Percentiles rank a stretch among this genome's conserved stretches.
phyloP scores from a whole-genome alignment of 164 flowering plant genomes.

The Stephania cephalantha region DNA sequence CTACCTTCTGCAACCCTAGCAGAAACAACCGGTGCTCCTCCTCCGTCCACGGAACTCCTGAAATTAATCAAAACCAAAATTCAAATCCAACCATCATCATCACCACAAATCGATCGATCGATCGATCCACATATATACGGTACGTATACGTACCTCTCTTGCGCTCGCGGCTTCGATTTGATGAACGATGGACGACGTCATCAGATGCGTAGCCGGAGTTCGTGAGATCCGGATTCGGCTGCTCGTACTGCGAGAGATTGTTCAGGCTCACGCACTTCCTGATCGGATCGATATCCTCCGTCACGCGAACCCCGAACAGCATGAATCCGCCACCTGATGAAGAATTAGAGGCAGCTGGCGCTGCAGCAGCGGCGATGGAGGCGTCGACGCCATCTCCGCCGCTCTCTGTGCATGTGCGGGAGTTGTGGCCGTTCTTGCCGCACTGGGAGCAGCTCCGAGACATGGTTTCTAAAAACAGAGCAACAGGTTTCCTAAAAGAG shows the following conservation, averaged over 20 bases:
- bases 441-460: slow-evolving; percentile 56
- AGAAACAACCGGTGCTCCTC: slow-evolving; percentile 68
- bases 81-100: too few species aligned
- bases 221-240: slow-evolving; percentile 15
- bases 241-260: slow-evolving; percentile 72
- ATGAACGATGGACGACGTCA: slow-evolving; percentile 34
- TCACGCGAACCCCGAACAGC: slow-evolving; percentile 80
- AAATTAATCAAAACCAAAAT: not conserved
- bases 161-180: slow-evolving; percentile 47
- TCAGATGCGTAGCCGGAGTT: slow-evolving; percentile 48
- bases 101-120: too few species aligned
- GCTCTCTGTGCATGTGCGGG: slow-evolving; percentile 49
- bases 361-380: not conserved
- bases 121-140: too few species aligned
- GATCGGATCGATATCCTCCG: slow-evolving; percentile 44
- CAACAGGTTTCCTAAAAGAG: too few species aligned
- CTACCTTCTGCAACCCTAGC: slow-evolving; percentile 62
- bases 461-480: slow-evolving; percentile 6
- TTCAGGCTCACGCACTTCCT: slow-evolving; percentile 82
- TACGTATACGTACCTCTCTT: slow-evolving; percentile 76
- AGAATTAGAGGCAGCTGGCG: too few species aligned
- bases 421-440: slow-evolving; percentile 62
- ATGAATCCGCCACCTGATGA: slow-evolving; percentile 38
- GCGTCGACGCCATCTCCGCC: slow-evolving; percentile 15
- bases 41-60: slow-evolving; percentile 78